Percentiles rank a stretch among this genome's conserved stretches.
Evolutionary conservation across 139 green algal genomes (phyloP).

Genomic region (Trebouxia sp.): DNA sequence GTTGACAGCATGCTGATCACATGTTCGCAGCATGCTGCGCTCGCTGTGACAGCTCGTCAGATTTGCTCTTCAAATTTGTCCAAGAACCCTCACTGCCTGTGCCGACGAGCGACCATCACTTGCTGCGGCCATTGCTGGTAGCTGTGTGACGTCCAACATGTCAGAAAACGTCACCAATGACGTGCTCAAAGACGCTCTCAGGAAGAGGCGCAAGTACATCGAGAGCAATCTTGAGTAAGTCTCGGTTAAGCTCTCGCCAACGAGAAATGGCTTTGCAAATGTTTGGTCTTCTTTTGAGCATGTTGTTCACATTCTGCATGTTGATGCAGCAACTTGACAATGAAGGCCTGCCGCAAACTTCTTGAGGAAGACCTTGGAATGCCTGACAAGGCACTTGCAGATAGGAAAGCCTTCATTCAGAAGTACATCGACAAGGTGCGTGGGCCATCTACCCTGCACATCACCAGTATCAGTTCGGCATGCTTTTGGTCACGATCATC

Average conservation of each 20-base stretch:
- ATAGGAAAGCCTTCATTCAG: conserved; percentile 11
- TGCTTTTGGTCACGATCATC: no score
- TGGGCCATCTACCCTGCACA: not conserved
- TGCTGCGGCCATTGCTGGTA: no score
- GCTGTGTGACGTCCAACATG: no score
- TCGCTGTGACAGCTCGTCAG: not conserved
- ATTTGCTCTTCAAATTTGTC: not conserved
- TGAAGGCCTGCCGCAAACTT: conserved; percentile 35
- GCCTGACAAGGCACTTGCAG: conserved; percentile 11
- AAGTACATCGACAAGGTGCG: conserved; percentile 18
- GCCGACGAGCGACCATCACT: no score
- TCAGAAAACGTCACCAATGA: not conserved
- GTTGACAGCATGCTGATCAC: not conserved
- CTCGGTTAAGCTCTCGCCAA: not conserved
- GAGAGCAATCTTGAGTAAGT: conserved; percentile 13
- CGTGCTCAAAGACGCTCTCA: not conserved
- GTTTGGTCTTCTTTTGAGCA: not conserved
- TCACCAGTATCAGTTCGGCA: no score
- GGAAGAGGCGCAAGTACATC: not conserved
- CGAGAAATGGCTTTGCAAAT: not conserved
- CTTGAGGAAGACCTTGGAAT: conserved; percentile 27
- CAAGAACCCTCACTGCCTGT: no score
- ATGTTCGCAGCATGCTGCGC: not conserved
- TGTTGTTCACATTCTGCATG: not conserved
- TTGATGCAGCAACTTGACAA: conserved; percentile 16